Evolutionary conservation across 805 yeast species (phyloP).

Genomic region (Scheffersomyces ergatensis): DNA sequence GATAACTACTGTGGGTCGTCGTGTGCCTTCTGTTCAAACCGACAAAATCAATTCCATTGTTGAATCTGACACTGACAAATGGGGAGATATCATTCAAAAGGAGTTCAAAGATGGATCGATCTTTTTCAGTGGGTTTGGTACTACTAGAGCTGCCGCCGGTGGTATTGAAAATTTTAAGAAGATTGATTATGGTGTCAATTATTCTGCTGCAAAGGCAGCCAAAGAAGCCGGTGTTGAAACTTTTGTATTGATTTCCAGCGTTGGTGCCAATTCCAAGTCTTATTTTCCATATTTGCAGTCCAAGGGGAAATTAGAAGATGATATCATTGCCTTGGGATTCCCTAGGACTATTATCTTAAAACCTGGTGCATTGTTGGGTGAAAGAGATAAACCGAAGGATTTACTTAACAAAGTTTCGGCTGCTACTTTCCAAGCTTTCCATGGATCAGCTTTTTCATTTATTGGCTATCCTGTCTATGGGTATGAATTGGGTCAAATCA

Average conservation of each 20-base stretch:
- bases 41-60: conserved; percentile 37
- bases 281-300: conserved; percentile 56
- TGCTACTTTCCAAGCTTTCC: conserved; percentile 23
- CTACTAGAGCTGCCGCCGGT: conserved; percentile 74
- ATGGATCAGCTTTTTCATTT: conserved; percentile 11
- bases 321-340: conserved; percentile 58
- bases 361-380: conserved; percentile 76
- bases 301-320: conserved; percentile 78
- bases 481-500: conserved; percentile 64
- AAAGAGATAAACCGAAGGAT: conserved; percentile 46
- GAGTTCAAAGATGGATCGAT: conserved; percentile 34
- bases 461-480: conserved; percentile 50
- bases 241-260: conserved; percentile 63
- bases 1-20: conserved; percentile 53
- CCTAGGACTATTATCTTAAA: conserved; percentile 71
- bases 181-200: conserved; percentile 74
- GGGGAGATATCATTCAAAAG: conserved; percentile 44
- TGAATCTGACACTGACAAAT: conserved; percentile 46
- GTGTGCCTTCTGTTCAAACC: conserved; percentile 30
- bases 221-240: conserved; percentile 66
- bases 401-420: conserved; percentile 27
- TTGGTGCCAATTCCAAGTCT: conserved; percentile 61
- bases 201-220: conserved; percentile 70
- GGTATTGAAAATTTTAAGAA: conserved; percentile 63
- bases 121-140: conserved; percentile 69